Conservation (phyloP, 176 grass and related monocot species). For the Themeda triandra region DNA sequence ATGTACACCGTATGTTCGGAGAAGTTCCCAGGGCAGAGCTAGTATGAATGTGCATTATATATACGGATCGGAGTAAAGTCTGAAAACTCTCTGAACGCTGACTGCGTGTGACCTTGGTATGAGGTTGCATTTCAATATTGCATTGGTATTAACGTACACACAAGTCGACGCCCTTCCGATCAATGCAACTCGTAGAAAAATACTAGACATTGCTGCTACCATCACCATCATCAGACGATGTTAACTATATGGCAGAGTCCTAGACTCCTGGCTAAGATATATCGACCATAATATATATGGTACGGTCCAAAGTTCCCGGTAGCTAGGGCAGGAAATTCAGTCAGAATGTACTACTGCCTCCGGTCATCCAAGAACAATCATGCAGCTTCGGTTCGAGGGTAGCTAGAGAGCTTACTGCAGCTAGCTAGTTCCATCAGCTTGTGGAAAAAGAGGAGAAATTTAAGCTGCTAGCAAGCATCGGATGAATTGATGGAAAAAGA, state of each 20-base stretch:
- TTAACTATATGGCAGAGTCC: background rate
- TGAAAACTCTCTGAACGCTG: too few species aligned
- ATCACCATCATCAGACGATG: background rate
- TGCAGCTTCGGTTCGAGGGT: background rate
- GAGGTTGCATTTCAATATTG: too few species aligned
- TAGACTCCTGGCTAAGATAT: too few species aligned
- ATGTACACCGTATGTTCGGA: too few species aligned
- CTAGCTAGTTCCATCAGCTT: background rate
- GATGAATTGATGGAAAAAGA: background rate
- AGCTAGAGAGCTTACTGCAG: background rate
- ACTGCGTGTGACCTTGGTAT: too few species aligned
- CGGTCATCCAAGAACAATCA: too few species aligned
- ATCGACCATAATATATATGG: background rate
- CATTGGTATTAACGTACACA: too few species aligned
- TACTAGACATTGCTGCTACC: background rate
- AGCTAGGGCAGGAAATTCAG: background rate
- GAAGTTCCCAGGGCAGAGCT: too few species aligned
- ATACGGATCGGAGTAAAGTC: too few species aligned
- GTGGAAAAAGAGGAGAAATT: background rate
- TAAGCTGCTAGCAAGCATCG: background rate
- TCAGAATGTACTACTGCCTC: too few species aligned
- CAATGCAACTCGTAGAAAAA: background rate
- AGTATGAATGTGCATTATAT: too few species aligned
- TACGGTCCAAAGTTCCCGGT: background rate
- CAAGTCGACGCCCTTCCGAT: background rate